phyloP scores from a whole-genome alignment of 73 alveolate species.

The Blepharisma stoltei region DNA sequence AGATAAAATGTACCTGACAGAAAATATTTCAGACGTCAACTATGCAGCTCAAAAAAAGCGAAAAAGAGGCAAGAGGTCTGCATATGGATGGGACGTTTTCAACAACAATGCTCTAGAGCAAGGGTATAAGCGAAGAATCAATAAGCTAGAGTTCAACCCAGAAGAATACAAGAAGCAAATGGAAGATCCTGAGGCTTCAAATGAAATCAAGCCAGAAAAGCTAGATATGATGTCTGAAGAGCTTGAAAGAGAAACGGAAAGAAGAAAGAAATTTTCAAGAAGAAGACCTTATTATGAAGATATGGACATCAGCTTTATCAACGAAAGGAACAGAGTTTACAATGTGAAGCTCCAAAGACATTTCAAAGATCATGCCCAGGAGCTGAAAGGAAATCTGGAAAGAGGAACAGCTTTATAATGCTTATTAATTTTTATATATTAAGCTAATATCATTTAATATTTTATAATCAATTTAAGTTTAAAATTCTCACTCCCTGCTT shows the following conservation, averaged over 20 bases:
- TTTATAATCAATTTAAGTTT: no score
- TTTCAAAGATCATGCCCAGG: conserved; percentile 24
- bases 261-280: conserved; percentile 79
- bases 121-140: conserved; percentile 53
- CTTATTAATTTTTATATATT: background rate
- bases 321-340: conserved; percentile 91
- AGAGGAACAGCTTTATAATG: conserved; percentile 92
- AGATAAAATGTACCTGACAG: conserved; percentile 42
- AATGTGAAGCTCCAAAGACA: conserved; percentile 88
- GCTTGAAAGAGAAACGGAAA: conserved; percentile 69
- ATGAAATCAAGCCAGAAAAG: conserved; percentile 35
- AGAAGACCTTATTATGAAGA: conserved; percentile 87
- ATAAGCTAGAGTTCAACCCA: conserved; percentile 35
- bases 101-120: conserved; percentile 60
- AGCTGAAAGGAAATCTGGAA: conserved; percentile 62
- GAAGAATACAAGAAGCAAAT: conserved; percentile 16
- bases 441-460: background rate
- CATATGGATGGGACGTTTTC: conserved; percentile 74
- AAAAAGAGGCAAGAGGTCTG: conserved; percentile 39
- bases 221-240: conserved; percentile 66
- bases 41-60: conserved; percentile 33
- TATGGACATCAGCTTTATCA: conserved; percentile 88
- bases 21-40: conserved; percentile 36
- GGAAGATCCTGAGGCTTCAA: conserved; percentile 36
- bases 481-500: no score